Evolutionary conservation across 768 basidiomycete genomes (phyloP).

Genomic region (Leucogyrophana mollusca): DNA sequence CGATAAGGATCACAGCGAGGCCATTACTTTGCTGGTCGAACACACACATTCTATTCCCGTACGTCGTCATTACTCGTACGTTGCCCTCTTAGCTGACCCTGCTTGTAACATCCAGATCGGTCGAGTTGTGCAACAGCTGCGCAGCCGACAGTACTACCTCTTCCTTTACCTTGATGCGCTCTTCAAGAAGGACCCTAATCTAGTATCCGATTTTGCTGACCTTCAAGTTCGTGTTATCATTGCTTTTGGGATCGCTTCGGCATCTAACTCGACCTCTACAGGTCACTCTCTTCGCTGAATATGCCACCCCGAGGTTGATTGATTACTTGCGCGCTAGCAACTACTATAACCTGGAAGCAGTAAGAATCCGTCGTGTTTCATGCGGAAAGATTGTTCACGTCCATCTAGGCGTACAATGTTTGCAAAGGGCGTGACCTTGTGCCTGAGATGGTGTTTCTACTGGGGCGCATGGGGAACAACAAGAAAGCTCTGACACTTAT

Average conservation of each 20-base stretch:
- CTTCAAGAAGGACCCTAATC: conserved; percentile 80
- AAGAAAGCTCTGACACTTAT: conserved; percentile 92
- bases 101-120: conserved; percentile 62
- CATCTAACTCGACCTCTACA: conserved; percentile 22
- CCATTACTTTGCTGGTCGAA: conserved; percentile 85
- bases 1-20: conserved; percentile 58
- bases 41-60: conserved; percentile 97
- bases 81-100: background rate
- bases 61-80: conserved; percentile 20
- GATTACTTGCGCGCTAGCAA: conserved; percentile 90
- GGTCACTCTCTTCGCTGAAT: conserved; percentile 92
- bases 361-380: conserved; percentile 24
- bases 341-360: conserved; percentile 87
- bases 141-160: conserved; percentile 72
- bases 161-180: conserved; percentile 93
- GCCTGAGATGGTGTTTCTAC: conserved; percentile 94
- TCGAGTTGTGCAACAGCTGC: conserved; percentile 86
- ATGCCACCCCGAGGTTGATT: conserved; percentile 72
- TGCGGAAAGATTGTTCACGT: background rate
- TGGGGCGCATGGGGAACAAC: conserved; percentile 97
- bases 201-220: conserved; percentile 82
- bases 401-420: conserved; percentile 72
- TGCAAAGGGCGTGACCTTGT: conserved; percentile 87
- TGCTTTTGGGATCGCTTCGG: background rate
- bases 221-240: conserved; percentile 53